These are phyloP conservation scores for Starmerella floricola DNA, from an alignment of 805 yeast species.

Conservation along the genomic window DNA sequence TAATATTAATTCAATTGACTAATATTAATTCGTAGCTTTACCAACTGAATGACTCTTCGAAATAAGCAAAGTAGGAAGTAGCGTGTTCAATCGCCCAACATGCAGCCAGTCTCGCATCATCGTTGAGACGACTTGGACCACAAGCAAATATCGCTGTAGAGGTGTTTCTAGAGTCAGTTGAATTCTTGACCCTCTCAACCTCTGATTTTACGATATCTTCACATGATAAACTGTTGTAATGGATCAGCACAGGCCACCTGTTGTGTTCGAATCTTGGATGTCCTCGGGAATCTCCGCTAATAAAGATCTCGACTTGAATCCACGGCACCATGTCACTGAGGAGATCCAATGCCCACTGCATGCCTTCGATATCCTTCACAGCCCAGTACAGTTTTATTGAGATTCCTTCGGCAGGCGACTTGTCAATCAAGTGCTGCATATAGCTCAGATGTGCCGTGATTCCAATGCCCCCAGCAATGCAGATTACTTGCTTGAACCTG, in stretches of 20 bases:
- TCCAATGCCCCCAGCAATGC: conserved; percentile 51
- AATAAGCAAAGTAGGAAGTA: conserved; percentile 10
- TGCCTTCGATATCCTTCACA: conserved; percentile 4
- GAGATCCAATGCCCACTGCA: conserved; percentile 11
- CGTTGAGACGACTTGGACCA: conserved; percentile 18
- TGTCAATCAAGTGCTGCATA: conserved; percentile 5
- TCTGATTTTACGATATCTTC: background rate
- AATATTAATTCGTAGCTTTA: background rate
- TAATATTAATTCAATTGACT: background rate
- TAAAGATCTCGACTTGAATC: background rate
- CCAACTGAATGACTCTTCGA: conserved; percentile 19
- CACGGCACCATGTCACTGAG: background rate
- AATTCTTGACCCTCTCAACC: background rate
- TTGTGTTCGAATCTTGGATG: background rate
- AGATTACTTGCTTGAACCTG: conserved; percentile 32
- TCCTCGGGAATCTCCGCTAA: background rate
- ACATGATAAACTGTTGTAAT: conserved; percentile 4
- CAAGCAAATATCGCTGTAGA: conserved; percentile 18
- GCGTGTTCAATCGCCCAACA: conserved; percentile 15
- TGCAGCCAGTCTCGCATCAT: conserved; percentile 13
- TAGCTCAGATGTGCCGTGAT: conserved; percentile 36
- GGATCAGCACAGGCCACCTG: background rate
- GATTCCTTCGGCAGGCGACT: too few species aligned
- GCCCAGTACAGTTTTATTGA: conserved; percentile 19
- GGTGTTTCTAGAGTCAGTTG: too few species aligned